Evolutionary conservation across 768 basidiomycete genomes (phyloP), one percentile per base, ranked within the genome.

Genomic region (Tylopilus rubrobrunneus): DNA sequence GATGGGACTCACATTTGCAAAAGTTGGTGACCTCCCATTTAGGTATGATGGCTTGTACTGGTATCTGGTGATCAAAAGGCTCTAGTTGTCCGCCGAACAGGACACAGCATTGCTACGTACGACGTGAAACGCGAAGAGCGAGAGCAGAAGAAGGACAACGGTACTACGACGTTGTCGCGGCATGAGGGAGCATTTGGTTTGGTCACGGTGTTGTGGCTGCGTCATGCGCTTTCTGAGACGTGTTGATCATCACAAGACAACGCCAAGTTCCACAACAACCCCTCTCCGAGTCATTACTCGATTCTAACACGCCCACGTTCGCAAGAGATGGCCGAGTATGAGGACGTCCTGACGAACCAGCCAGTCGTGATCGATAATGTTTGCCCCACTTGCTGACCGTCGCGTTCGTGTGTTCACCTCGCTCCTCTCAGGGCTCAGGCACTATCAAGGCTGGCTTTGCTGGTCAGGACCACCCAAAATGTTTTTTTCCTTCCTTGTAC

Each of bases 361-460:
- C 96, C 96, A 6, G 94, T 98, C 54, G 96, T 98, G 60, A 97
- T 98, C 66, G 96, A 98, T 79, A 98, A 98, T 76, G 95, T 96
- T 59, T 61, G 86, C 40, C 31, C 52, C 49, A 48, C 56, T 53
- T 52, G 56, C 53, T 62, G 55, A 53, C 60, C 66, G 56, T 63
- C 46, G 40, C 59, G 43, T 57, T 48, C 53, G 58, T 57, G 55
- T 62, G 66, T 64, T 63, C 58, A 65, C 59, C 58, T 53, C 57
- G 55, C 50, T 53, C 47, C 33, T 46, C 54, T n/a, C 70, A 98
- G 93, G 97, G 97, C 57, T 97, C 96, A 52, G 97, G 97, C 28
- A 93, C 92, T 23, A 96, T 99, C 70, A 99, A 98, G 73, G 97
- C 97, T 56, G 97, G 97, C 39, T 99, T 99, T 68, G 97, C 97